Percentiles rank a stretch among this genome's conserved stretches.
These are phyloP conservation scores for Aspergillus affinis DNA, from an alignment of 495 filamentous ascomycete genomes.

Conservation along the genomic window DNA sequence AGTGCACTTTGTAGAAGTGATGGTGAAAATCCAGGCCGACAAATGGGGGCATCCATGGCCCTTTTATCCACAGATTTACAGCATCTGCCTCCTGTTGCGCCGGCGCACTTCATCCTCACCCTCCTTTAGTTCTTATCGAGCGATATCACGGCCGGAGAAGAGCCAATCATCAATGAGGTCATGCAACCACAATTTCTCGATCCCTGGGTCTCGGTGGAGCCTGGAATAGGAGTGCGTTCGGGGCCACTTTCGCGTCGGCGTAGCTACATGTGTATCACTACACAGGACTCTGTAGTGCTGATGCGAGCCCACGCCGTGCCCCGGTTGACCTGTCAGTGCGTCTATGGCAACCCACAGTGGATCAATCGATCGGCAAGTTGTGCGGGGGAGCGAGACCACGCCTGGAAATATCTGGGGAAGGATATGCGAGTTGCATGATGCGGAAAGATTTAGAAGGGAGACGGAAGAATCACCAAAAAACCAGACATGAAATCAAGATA, in stretches of 20 bases:
- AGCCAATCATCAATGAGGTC: background rate
- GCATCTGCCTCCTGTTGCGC: background rate
- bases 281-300: background rate
- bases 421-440: constrained; percentile 9
- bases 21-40: background rate
- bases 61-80: background rate
- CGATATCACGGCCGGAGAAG: background rate
- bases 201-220: constrained; percentile 4
- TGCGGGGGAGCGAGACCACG: constrained; percentile 13
- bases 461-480: background rate
- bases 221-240: background rate
- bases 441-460: constrained; percentile 3
- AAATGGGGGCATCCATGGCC: background rate
- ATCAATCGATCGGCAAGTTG: constrained; percentile 18
- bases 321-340: background rate
- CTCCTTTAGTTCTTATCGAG: background rate
- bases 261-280: background rate
- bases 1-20: too few relatives aligned
- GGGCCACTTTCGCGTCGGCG: background rate
- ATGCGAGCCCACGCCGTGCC: constrained; percentile 1
- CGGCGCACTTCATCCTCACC: background rate
- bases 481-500: background rate
- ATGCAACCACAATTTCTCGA: background rate
- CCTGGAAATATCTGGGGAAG: constrained; percentile 15
- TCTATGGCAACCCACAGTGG: constrained; percentile 15